Evolutionary conservation across 2,329 filamentous ascomycete genomes (phyloP).

Genomic region (Cordyceps javanica): DNA sequence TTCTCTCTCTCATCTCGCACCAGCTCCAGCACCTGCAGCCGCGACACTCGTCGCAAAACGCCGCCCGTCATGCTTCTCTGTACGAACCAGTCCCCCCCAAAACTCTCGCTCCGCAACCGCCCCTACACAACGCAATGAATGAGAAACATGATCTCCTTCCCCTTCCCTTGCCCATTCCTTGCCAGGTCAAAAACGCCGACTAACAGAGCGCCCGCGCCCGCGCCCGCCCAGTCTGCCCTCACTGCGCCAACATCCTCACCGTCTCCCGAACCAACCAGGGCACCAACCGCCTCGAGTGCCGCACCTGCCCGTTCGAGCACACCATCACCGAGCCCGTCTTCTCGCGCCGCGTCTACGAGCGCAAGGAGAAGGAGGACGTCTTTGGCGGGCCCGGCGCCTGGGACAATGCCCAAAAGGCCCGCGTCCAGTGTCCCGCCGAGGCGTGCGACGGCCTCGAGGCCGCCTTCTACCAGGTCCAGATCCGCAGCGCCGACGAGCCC

Average conservation of each 20-base stretch:
- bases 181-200: neutral
- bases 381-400: conserved; percentile 83
- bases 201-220: no score
- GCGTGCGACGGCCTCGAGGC: conserved; percentile 77
- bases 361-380: conserved; percentile 83
- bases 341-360: conserved; percentile 75
- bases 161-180: neutral
- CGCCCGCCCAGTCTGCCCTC: conserved; percentile 61
- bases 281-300: conserved; percentile 85
- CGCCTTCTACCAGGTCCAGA: conserved; percentile 95
- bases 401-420: conserved; percentile 83
- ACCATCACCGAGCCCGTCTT: conserved; percentile 72
- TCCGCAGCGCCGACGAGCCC: conserved; percentile 94
- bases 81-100: conserved; percentile 29
- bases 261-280: conserved; percentile 54
- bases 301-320: conserved; percentile 90
- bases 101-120: no score
- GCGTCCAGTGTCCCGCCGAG: conserved; percentile 75
- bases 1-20: neutral
- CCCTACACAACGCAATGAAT: no score
- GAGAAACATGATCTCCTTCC: no score
- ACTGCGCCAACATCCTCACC: conserved; percentile 78
- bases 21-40: neutral
- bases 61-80: conserved; percentile 66
- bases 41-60: conserved; percentile 15